These are phyloP conservation scores for Calonectria pauciramosa DNA, from an alignment of 2,329 filamentous ascomycete species.

Conservation along the genomic window DNA sequence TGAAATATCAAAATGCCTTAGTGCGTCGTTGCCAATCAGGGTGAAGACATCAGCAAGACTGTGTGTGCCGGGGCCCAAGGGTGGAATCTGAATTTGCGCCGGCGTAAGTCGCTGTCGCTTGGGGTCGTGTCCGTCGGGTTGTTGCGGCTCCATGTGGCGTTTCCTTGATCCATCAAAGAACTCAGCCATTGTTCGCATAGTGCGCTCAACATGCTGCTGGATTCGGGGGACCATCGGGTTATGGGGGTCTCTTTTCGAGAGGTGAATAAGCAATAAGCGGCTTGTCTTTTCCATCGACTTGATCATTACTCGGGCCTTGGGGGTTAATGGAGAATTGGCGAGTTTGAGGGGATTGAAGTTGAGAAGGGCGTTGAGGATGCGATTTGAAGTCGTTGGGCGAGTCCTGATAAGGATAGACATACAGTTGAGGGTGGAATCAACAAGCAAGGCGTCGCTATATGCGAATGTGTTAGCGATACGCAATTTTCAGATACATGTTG, in stretches of 20 bases:
- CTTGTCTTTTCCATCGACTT: constrained; percentile 97
- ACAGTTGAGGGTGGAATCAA: constrained; percentile 93
- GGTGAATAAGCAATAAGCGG: constrained; percentile 84
- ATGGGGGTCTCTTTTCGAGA: constrained; percentile 87
- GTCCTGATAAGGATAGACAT: constrained; percentile 86
- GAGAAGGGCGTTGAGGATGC: constrained; percentile 87
- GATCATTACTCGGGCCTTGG: constrained; percentile 84
- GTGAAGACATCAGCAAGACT: constrained; percentile 90
- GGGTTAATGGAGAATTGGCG: constrained; percentile 81
- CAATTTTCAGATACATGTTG: not conserved
- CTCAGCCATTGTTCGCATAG: constrained; percentile 83
- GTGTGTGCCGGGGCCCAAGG: constrained; percentile 81
- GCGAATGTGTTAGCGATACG: constrained; percentile 20
- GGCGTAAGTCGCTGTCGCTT: constrained; percentile 81
- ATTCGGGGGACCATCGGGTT: constrained; percentile 83
- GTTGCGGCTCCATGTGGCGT: constrained; percentile 78
- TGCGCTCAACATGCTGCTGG: constrained; percentile 87
- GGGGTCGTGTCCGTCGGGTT: constrained; percentile 80
- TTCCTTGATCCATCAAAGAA: constrained; percentile 88
- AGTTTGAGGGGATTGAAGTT: constrained; percentile 93
- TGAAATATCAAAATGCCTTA: constrained; percentile 87
- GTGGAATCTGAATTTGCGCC: constrained; percentile 69
- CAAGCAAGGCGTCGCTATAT: constrained; percentile 83
- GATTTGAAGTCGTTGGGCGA: constrained; percentile 84
- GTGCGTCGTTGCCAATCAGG: constrained; percentile 78